Evolutionary conservation across 2,329 filamentous ascomycete species (phyloP), one percentile per base, ranked within the genome.

Genomic region (Aureobasidium sp.): DNA sequence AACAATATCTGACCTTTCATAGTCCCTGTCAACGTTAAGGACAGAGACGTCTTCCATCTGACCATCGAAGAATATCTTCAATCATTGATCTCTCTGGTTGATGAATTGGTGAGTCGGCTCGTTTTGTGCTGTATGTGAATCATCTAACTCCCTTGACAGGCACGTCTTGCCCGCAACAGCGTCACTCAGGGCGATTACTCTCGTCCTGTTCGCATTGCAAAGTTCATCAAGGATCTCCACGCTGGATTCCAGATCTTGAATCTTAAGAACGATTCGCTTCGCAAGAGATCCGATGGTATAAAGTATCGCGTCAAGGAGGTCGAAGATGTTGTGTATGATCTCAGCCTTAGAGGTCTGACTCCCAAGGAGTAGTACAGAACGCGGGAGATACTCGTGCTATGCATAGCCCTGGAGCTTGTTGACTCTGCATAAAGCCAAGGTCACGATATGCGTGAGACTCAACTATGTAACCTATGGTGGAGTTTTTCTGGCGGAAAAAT

Each of bases 301-400:
- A 99, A 99, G 81, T 99, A 99, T 73, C 88, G 89, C 70, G 91
- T 99, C 70, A 99, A 97, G 82, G 93, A 96, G 74, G 91, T 97
- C 13, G 94, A 99, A 79, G 94, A 97, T 72, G 91, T 99, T 13
- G 93, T 97, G 56, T 99, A 99, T 72, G 94, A 99, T 74, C 78
- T 99, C 62, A 93, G 90, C 27, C 78, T 99, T 71, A 84, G 94
- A 63, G 93, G 94, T 56, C 75, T 97, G 71, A 81, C 95, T 5
- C 55, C 62, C 26, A 63, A 52, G 56, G 61, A 62, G 34, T 60
- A 51, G 23, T 20, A 20, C 20, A 26, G 12, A 20, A n/a, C 8
- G 8, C 15, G 6, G 5, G 13, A 48, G 8, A 3, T n/a, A 17
- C 2, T 48, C 1, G 13, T 48, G 46, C 12, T 44, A 26, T 6